phyloP scores from a whole-genome alignment of 495 filamentous ascomycete species.

The Baudoinia panamericana region DNA sequence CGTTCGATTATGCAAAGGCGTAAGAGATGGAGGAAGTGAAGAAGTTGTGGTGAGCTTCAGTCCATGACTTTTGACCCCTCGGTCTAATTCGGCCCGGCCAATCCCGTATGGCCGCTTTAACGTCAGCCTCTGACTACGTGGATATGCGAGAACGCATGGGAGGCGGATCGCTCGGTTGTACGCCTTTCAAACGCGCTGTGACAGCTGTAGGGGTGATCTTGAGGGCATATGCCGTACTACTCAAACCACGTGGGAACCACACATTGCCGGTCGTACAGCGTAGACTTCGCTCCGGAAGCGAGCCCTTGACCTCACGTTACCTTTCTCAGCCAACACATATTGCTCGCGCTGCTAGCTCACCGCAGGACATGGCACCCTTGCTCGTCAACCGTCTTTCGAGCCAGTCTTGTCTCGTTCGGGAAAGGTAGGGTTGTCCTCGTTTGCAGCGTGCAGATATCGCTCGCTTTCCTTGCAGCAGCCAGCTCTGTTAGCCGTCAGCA shows the following conservation, averaged over 20 bases:
- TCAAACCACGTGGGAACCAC: neutral
- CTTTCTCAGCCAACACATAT: neutral
- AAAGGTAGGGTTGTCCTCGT: neutral
- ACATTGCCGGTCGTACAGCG: neutral
- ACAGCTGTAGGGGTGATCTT: neutral
- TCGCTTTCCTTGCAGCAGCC: slow-evolving; percentile 14
- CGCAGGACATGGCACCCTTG: neutral
- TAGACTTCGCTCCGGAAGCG: no score
- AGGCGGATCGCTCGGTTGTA: slow-evolving; percentile 1
- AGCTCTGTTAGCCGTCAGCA: slow-evolving; percentile 1
- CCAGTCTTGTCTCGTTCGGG: neutral
- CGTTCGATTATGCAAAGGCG: no score
- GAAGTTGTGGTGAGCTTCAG: neutral
- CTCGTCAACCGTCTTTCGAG: no score
- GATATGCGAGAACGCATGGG: slow-evolving; percentile 2
- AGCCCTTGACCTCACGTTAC: neutral
- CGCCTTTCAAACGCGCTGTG: neutral
- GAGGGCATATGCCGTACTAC: slow-evolving; percentile 2
- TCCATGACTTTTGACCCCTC: neutral
- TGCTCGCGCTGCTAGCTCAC: neutral
- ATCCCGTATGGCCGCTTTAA: no score
- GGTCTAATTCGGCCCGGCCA: neutral
- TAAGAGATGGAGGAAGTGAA: neutral
- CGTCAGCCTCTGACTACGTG: slow-evolving; percentile 9
- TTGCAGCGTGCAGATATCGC: slow-evolving; percentile 5